Conservation (phyloP, 176 grass and related monocot genomes). For the Puccinellia tenuiflora region DNA sequence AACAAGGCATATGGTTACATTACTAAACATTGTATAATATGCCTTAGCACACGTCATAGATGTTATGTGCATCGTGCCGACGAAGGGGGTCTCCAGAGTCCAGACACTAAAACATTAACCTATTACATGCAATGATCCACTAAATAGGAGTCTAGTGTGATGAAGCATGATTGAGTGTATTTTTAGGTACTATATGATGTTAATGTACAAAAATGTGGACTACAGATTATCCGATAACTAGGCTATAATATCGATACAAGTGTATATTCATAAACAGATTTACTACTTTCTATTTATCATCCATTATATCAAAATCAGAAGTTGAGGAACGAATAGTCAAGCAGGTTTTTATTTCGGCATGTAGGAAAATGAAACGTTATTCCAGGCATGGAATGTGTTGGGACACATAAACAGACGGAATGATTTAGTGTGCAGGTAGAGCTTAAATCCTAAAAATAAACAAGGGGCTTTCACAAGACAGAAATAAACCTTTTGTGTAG, state of each 20-base stretch:
- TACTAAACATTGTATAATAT: not conserved
- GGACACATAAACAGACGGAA: not conserved
- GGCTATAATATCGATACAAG: not conserved
- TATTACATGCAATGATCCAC: not conserved
- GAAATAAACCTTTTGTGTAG: not conserved
- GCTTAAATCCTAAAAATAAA: not conserved
- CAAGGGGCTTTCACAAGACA: not conserved
- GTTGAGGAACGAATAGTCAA: not conserved
- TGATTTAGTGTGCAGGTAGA: not conserved
- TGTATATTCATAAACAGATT: not conserved
- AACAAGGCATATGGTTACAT: not conserved
- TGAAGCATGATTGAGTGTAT: not conserved
- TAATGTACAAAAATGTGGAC: not conserved
- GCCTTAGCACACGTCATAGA: not conserved
- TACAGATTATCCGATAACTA: not conserved
- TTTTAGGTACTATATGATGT: not conserved
- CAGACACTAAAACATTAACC: not conserved
- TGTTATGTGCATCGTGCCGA: not conserved
- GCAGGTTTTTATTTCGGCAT: not conserved
- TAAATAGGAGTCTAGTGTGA: not conserved
- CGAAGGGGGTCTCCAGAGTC: not conserved
- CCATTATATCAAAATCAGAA: not conserved
- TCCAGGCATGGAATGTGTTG: not conserved
- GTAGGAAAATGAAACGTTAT: not conserved
- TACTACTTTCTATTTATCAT: not conserved